Percentiles rank a stretch among this genome's conserved stretches.
Evolutionary conservation across 805 yeast species (phyloP).

Genomic region (Spathaspora sp.): DNA sequence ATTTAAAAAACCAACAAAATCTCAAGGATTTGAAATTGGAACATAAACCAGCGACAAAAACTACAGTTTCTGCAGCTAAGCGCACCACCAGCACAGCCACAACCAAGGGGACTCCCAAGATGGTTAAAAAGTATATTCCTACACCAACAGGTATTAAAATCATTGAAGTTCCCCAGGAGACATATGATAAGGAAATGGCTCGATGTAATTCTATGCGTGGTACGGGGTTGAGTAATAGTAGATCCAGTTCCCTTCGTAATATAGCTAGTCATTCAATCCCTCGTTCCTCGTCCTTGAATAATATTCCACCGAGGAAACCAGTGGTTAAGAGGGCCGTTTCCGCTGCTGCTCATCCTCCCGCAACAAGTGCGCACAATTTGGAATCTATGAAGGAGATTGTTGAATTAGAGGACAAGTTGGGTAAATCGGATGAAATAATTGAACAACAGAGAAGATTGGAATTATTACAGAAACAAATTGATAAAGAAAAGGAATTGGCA

Average conservation of each 20-base stretch:
- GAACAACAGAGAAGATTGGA: slow-evolving; percentile 25
- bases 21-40: slow-evolving; percentile 32
- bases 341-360: background rate
- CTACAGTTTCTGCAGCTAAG: background rate
- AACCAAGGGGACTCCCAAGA: slow-evolving; percentile 24
- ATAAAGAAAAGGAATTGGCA: slow-evolving; percentile 35
- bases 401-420: slow-evolving; percentile 18
- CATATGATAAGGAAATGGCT: slow-evolving; percentile 33
- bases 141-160: slow-evolving; percentile 68
- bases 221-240: slow-evolving; percentile 14
- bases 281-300: slow-evolving; percentile 20
- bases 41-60: slow-evolving; percentile 11
- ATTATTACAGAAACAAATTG: slow-evolving; percentile 31
- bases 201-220: slow-evolving; percentile 38
- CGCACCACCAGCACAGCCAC: slow-evolving; percentile 2
- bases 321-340: background rate
- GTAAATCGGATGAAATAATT: slow-evolving; percentile 16
- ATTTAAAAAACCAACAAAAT: slow-evolving; percentile 28
- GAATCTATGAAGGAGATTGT: slow-evolving; percentile 16
- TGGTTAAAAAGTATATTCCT: slow-evolving; percentile 68
- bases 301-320: background rate
- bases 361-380: slow-evolving; percentile 1
- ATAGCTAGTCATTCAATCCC: slow-evolving; percentile 9
- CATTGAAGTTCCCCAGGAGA: slow-evolving; percentile 61
- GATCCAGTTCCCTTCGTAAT: slow-evolving; percentile 18